Percentiles rank a stretch among this genome's conserved stretches.
These are phyloP conservation scores for Discostella stelligeroides DNA, from an alignment of 108 stramenopile genomes.

Conservation along the genomic window DNA sequence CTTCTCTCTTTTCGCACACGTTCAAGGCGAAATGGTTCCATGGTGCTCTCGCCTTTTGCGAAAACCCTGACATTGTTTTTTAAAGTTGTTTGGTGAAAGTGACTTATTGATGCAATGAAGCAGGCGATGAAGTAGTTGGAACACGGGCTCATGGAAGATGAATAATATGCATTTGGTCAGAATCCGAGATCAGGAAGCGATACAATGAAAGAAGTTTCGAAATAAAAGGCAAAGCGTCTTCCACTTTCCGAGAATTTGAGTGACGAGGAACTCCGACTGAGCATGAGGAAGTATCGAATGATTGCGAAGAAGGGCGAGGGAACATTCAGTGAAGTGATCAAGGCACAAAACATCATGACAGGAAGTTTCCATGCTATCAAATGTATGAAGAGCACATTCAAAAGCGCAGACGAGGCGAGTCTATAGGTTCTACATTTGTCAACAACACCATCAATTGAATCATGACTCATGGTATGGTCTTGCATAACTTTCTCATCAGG, in stretches of 20 bases:
- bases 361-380: slow-evolving; percentile 86
- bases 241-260: no score
- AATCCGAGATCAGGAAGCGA: not conserved
- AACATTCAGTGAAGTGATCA: slow-evolving; percentile 87
- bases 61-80: no score
- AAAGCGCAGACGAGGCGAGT: slow-evolving; percentile 76
- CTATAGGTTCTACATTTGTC: not conserved
- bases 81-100: no score
- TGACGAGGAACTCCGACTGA: no score
- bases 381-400: slow-evolving; percentile 88
- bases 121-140: not conserved
- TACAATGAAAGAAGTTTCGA: not conserved
- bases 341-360: slow-evolving; percentile 83
- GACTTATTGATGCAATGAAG: not conserved
- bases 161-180: not conserved
- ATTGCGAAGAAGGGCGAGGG: slow-evolving; percentile 90
- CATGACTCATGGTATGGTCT: not conserved
- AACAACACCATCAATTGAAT: not conserved
- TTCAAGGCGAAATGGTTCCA: no score
- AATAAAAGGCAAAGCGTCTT: not conserved
- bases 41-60: no score
- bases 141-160: not conserved
- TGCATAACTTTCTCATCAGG: slow-evolving; percentile 45
- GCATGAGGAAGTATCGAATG: slow-evolving; percentile 82
- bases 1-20: no score